Base-by-base conservation (phyloP, 2,329 filamentous ascomycete species). In the Xylaria sp. region DNA sequence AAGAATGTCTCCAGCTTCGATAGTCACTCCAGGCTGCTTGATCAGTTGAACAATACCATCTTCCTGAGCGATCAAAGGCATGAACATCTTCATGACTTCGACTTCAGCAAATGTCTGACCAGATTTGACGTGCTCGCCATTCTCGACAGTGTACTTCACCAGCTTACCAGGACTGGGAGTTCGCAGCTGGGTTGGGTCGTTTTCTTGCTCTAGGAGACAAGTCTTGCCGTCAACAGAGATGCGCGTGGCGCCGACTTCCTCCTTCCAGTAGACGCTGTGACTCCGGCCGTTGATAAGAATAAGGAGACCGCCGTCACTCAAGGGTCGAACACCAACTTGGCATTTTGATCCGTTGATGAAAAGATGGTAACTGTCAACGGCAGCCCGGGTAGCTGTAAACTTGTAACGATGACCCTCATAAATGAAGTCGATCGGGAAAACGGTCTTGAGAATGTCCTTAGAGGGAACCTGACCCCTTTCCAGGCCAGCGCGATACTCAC, bases 31-130 rank as follows among this genome's bases (percentile, higher is more conserved):
- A 72, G 96, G 96, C 84, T 98, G 96, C 89, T 99, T 99, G 87
- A 99, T 97, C 77, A 99, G 89, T 84, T 98, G 96, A 66, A 99
- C 95, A 64, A 97, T 88, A 85, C 96, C 96, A 76, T 97, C 96
- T 81, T 99, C 96, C 79, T 94, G 92, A 2, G 96, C 93, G 70
- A 99, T 88, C 65, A 99, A 87, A 78, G 96, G 96, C 96, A 99
- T 99, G 88, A 98, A 98, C 96, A 99, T 99, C 88, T 99, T 99
- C 96, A 99, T 99, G 83, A 99, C 96, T 84, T 99, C 96, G 50
- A 99, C 95, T 82, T 99, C 96, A 65, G 96, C 96, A 78, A 94
- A 99, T 41, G 95, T 87, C 82, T 98, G 93, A 66, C 95, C 95
- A 76, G 97, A 94, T 81, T 90, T 91, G 82, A 99, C 90, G 80